phyloP scores from a whole-genome alignment of 2,329 filamentous ascomycete genomes.

The Grosmannia clavigera region DNA sequence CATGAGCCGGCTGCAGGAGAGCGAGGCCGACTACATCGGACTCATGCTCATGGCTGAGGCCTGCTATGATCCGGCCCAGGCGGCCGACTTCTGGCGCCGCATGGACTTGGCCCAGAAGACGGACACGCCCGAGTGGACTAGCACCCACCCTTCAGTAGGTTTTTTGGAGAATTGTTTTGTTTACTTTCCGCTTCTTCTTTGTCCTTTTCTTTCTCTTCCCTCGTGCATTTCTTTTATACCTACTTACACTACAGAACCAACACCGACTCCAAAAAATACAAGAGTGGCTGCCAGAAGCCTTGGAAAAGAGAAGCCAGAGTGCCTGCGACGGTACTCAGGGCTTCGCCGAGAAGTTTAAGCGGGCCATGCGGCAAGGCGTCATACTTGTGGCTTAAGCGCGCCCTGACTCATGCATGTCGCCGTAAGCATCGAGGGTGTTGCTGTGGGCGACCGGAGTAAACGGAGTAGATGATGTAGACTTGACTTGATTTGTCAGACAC shows the following conservation, averaged over 20 bases:
- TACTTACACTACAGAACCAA: conserved; percentile 31
- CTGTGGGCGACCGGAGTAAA: neutral
- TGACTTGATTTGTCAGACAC: neutral
- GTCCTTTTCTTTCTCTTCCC: neutral
- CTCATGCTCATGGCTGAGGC: conserved; percentile 73
- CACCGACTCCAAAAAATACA: conserved; percentile 53
- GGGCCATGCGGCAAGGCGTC: conserved; percentile 28
- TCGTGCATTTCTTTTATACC: neutral
- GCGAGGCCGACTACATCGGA: conserved; percentile 70
- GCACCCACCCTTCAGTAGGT: conserved; percentile 61
- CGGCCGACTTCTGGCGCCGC: conserved; percentile 52
- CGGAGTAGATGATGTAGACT: neutral
- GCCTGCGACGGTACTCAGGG: conserved; percentile 39
- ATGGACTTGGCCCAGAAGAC: conserved; percentile 43
- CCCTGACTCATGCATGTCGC: neutral
- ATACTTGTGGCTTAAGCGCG: conserved; percentile 12
- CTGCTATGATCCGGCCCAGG: conserved; percentile 60
- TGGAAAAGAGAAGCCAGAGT: conserved; percentile 40
- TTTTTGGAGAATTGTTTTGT: neutral
- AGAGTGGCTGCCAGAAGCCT: conserved; percentile 47
- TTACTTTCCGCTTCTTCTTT: neutral
- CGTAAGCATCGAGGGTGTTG: neutral
- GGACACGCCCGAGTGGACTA: conserved; percentile 57
- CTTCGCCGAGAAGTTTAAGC: conserved; percentile 40
- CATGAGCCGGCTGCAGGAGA: conserved; percentile 59